Conservation (phyloP, 1,139 yeast species). For the Cylindricascospora bacillispora region DNA sequence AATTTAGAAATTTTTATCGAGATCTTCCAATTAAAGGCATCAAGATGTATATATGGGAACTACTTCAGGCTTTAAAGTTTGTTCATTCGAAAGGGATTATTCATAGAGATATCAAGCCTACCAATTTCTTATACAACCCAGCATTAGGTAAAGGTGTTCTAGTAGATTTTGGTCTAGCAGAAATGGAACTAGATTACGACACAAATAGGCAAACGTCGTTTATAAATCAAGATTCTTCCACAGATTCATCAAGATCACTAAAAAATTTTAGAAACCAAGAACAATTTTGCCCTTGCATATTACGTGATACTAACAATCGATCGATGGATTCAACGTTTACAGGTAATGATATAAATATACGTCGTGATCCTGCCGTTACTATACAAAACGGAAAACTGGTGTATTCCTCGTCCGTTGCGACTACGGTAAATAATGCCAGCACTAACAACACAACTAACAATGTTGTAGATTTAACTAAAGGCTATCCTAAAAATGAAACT, state of each 20-base stretch:
- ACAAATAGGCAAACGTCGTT: neutral
- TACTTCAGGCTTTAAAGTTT: conserved; percentile 61
- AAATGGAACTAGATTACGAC: conserved; percentile 26
- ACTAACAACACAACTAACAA: conserved; percentile 3
- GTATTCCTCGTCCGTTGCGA: too few relatives aligned
- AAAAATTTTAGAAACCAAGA: conserved; percentile 25
- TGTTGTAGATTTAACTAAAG: conserved; percentile 34
- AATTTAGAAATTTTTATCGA: conserved; percentile 76
- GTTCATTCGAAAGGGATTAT: conserved; percentile 68
- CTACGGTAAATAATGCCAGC: conserved; percentile 11
- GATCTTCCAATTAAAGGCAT: conserved; percentile 71
- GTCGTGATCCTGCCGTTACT: conserved; percentile 15
- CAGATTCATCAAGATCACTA: conserved; percentile 8
- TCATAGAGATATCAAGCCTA: conserved; percentile 85
- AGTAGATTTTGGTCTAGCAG: conserved; percentile 91
- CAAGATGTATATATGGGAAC: conserved; percentile 65
- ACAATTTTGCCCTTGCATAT: conserved; percentile 23
- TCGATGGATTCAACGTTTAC: neutral
- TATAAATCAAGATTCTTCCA: conserved; percentile 7
- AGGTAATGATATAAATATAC: neutral
- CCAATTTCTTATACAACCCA: conserved; percentile 74
- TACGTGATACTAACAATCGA: conserved; percentile 8
- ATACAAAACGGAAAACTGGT: conserved; percentile 24
- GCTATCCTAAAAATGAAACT: conserved; percentile 69
- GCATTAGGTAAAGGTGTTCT: conserved; percentile 66